A percentile compares a stretch with the other conserved stretches of the same genome.
Conservation (phyloP, 2,329 filamentous ascomycete species). For the Fusarium incarnatum region DNA sequence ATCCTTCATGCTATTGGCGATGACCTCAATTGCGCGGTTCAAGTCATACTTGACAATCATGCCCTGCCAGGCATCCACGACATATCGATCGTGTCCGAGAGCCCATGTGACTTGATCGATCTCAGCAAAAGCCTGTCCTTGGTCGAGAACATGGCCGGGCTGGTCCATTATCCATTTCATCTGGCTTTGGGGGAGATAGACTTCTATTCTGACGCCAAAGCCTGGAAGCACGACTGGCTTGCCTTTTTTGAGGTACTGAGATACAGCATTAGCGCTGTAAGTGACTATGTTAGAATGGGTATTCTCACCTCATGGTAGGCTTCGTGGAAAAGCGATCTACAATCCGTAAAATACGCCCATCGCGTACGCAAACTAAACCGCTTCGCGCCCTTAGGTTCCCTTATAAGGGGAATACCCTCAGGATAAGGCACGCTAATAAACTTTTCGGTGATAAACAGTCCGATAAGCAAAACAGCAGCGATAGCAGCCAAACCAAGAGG, state of each 20-base stretch:
- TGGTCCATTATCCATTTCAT: slow-evolving; percentile 56
- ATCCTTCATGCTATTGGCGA: slow-evolving; percentile 51
- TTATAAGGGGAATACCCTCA: slow-evolving; percentile 41
- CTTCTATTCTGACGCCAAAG: slow-evolving; percentile 54
- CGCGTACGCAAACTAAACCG: slow-evolving; percentile 49
- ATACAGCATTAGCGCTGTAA: too few species aligned
- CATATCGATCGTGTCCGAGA: slow-evolving; percentile 52
- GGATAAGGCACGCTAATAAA: slow-evolving; percentile 43
- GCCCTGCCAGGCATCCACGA: slow-evolving; percentile 53
- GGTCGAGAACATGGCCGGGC: slow-evolving; percentile 53
- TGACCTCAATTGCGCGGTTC: slow-evolving; percentile 50
- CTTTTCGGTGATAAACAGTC: slow-evolving; percentile 38
- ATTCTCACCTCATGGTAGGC: slow-evolving; percentile 47
- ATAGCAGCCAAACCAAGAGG: slow-evolving; percentile 21
- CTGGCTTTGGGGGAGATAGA: slow-evolving; percentile 56
- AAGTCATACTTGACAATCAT: slow-evolving; percentile 53
- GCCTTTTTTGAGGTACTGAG: slow-evolving; percentile 51
- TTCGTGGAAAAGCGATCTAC: slow-evolving; percentile 46
- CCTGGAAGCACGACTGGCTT: slow-evolving; percentile 56
- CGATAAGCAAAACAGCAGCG: neutral
- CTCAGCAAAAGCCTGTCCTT: slow-evolving; percentile 53
- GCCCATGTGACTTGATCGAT: slow-evolving; percentile 53
- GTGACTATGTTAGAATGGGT: too few species aligned
- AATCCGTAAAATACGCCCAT: slow-evolving; percentile 48
- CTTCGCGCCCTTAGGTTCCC: slow-evolving; percentile 42